phyloP scores from a whole-genome alignment of 352 stramenopile genomes.

The Pythium aristosporum region DNA sequence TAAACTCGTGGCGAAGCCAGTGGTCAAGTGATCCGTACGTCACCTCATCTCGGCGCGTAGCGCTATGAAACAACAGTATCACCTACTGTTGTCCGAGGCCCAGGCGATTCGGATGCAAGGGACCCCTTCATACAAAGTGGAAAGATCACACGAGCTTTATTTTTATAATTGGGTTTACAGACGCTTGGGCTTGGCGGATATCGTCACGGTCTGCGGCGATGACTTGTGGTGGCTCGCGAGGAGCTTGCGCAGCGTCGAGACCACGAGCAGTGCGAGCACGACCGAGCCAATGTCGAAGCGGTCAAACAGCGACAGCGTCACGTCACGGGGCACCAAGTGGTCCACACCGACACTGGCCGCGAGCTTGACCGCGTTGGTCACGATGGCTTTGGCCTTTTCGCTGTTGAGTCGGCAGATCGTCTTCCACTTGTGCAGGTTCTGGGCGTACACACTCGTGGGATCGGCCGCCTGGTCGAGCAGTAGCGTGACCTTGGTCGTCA shows the following conservation, averaged over 20 bases:
- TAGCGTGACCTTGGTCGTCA: constrained; percentile 20
- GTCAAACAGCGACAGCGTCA: constrained; percentile 24
- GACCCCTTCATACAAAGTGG: background rate
- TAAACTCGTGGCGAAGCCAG: too few species aligned
- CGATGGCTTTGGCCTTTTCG: constrained; percentile 22
- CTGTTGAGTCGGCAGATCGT: constrained; percentile 29
- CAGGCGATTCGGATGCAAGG: background rate
- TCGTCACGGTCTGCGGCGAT: background rate
- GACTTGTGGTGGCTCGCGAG: background rate
- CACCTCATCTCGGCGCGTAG: too few species aligned
- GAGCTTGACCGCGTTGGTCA: constrained; percentile 26
- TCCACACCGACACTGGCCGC: constrained; percentile 24
- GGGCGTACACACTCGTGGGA: constrained; percentile 12
- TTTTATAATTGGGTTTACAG: constrained; percentile 2
- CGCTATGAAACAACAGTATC: too few species aligned
- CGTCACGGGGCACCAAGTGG: constrained; percentile 27
- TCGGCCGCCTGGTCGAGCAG: constrained; percentile 21
- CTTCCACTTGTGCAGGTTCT: constrained; percentile 27
- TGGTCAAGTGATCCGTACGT: too few species aligned
- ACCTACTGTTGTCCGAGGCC: too few species aligned
- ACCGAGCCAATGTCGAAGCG: constrained; percentile 18
- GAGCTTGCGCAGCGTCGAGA: constrained; percentile 10
- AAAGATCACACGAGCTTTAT: background rate
- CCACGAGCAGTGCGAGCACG: constrained; percentile 11
- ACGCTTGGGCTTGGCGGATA: constrained; percentile 6